Evolutionary conservation across 768 basidiomycete genomes (phyloP), one percentile per base, ranked within the genome.

Genomic region (Amanita rimosa): DNA sequence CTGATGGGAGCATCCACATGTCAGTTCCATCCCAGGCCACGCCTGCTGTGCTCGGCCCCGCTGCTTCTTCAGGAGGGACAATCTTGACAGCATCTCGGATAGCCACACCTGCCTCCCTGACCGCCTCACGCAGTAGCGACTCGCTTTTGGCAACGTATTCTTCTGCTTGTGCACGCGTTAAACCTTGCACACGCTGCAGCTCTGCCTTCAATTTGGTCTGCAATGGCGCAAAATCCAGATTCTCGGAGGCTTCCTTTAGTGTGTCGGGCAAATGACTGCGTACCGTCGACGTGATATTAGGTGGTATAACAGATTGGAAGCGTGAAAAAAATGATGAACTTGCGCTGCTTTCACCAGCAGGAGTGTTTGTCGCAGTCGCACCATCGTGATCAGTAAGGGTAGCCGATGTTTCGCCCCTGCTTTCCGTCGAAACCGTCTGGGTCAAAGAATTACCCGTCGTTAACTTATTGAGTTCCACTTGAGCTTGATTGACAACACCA

Each of bases 61-160:
- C 61, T 0, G 59, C 66, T 38, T 74, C 74, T 33, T 85, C 82
- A 1, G 93, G 93, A 0, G 93, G 94, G 11, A 97, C 72, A 44
- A 96, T 85, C 62, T 93, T 94, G 57, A 97, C 90, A 9, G 89
- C 91, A 44, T 97, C 93, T 46, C 75, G 80, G 8, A 94, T 67
- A 13, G 84, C 82, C 53, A 86, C 91, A 49, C 86, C 76, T 6
- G 87, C 85, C 57, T 89, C 88, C 57, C 79, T 83, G 57, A 88
- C 74, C 2, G 80, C 85, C 50, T 82, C 83, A 35, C 76, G 70
- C 26, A 85, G 61, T 29, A 83, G 58, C 6, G 62, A 71, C 54
- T 85, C 83, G 60, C 82, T 83, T 68, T 80, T 84, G 57, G 83
- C 79, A 26, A 85, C 76, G 59, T 91, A 91, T 55, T 87, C 90